These are phyloP conservation scores for Rhynchospora pubera DNA, from an alignment of 176 grass and related monocot genomes.

Conservation along the genomic window DNA sequence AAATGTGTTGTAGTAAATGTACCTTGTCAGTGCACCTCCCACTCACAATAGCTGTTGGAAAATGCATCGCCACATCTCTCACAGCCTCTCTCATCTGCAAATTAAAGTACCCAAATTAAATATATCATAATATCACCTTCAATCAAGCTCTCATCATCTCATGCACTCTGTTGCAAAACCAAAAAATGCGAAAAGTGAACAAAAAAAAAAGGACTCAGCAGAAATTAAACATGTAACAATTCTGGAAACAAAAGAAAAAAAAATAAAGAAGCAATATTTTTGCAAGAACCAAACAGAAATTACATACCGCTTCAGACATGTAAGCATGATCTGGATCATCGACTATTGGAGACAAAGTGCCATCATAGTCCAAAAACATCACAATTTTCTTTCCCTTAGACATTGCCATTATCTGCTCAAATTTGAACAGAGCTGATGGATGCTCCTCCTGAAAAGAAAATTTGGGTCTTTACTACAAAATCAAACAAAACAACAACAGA, in stretches of 20 bases:
- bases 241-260: not conserved
- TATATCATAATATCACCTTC: not conserved
- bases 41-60: slow-evolving; percentile 85
- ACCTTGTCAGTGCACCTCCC: slow-evolving; percentile 83
- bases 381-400: slow-evolving; percentile 66
- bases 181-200: not conserved
- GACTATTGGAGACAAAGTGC: slow-evolving; percentile 91
- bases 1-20: not conserved
- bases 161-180: not conserved
- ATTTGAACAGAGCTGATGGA: slow-evolving; percentile 56
- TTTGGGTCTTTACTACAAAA: not conserved
- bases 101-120: not conserved
- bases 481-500: not conserved
- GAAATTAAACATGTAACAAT: not conserved
- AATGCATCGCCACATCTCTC: slow-evolving; percentile 61
- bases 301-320: slow-evolving; percentile 55
- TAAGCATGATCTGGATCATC: slow-evolving; percentile 62
- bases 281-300: not conserved
- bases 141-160: not conserved
- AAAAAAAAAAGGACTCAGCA: not conserved
- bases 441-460: slow-evolving; percentile 38
- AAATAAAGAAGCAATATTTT: not conserved
- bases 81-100: slow-evolving; percentile 80
- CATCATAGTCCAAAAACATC: slow-evolving; percentile 97
- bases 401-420: slow-evolving; percentile 43